These are phyloP conservation scores for Huntiella bhutanensis DNA, from an alignment of 2,329 filamentous ascomycete genomes.

Conservation along the genomic window DNA sequence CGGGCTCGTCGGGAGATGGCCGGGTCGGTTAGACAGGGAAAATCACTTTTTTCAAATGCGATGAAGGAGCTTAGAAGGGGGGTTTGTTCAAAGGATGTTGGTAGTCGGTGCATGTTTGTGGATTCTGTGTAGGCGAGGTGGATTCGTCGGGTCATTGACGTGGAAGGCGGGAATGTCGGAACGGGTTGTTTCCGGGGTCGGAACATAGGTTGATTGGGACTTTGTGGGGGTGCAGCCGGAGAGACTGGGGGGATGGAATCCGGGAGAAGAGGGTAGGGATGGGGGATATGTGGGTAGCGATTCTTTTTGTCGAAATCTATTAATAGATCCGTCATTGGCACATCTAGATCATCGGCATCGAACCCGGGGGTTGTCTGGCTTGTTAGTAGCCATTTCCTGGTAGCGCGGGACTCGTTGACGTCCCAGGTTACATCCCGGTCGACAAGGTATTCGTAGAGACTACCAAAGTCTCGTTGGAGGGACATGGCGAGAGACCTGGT, in stretches of 20 bases:
- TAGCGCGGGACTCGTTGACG: conserved; percentile 37
- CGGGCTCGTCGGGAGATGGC: conserved; percentile 36
- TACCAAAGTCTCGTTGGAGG: conserved; percentile 47
- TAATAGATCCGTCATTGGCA: conserved; percentile 49
- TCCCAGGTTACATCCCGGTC: conserved; percentile 49
- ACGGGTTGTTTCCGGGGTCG: conserved; percentile 13
- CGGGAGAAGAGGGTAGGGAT: conserved; percentile 47
- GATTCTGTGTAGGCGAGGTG: conserved; percentile 40
- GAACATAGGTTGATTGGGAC: conserved; percentile 14
- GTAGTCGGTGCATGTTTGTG: conserved; percentile 38
- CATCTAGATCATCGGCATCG: conserved; percentile 29
- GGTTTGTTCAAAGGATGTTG: conserved; percentile 31
- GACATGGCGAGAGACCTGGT: conserved; percentile 35
- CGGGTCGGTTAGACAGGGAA: conserved; percentile 31
- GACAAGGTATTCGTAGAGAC: conserved; percentile 52
- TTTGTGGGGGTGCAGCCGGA: background rate
- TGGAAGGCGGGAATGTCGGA: conserved; percentile 13
- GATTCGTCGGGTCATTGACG: conserved; percentile 26
- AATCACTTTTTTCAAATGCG: conserved; percentile 36
- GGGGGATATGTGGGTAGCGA: conserved; percentile 45
- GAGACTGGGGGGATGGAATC: conserved; percentile 22
- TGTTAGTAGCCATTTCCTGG: conserved; percentile 46
- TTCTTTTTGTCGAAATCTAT: conserved; percentile 44
- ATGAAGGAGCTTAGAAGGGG: conserved; percentile 36
- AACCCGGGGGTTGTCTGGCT: conserved; percentile 28